Evolutionary conservation across 2,329 filamentous ascomycete species (phyloP).

Genomic region (Fusarium albidum): DNA sequence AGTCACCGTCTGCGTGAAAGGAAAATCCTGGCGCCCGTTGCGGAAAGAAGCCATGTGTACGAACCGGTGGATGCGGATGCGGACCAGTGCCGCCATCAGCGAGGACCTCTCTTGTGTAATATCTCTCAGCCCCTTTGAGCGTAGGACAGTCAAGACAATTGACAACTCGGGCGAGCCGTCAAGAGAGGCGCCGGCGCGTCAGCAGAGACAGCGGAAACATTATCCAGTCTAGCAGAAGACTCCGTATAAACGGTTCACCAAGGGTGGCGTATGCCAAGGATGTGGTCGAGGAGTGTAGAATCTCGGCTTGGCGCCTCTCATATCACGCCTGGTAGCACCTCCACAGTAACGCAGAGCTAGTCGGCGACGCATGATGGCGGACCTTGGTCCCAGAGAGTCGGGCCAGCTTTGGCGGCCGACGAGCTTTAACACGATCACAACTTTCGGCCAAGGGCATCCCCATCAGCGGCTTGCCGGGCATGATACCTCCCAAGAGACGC

Average conservation of each 20-base stretch:
- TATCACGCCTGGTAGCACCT: neutral
- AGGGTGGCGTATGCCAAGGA: neutral
- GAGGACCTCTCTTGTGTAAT: conserved; percentile 9
- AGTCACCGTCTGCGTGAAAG: neutral
- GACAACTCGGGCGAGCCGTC: neutral
- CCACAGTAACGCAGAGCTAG: conserved; percentile 3
- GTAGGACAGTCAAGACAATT: conserved; percentile 16
- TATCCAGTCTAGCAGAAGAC: neutral
- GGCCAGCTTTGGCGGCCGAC: neutral
- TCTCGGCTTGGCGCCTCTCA: neutral
- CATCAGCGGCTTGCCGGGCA: conserved; percentile 1
- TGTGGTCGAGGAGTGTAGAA: neutral
- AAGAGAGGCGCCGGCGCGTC: neutral
- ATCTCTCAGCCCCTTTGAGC: conserved; percentile 7
- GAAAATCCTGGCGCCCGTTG: conserved; percentile 7
- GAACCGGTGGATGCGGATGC: conserved; percentile 5
- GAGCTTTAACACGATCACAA: neutral
- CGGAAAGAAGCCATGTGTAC: conserved; percentile 10
- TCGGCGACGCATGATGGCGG: neutral
- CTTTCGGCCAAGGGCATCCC: conserved; percentile 19
- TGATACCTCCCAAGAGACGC: neutral
- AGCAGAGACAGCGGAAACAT: conserved; percentile 4
- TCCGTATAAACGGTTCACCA: neutral
- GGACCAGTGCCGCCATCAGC: neutral
- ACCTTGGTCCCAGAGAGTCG: conserved; percentile 26